Evolutionary conservation across 768 basidiomycete genomes (phyloP).

Genomic region (Paxillus involutus): DNA sequence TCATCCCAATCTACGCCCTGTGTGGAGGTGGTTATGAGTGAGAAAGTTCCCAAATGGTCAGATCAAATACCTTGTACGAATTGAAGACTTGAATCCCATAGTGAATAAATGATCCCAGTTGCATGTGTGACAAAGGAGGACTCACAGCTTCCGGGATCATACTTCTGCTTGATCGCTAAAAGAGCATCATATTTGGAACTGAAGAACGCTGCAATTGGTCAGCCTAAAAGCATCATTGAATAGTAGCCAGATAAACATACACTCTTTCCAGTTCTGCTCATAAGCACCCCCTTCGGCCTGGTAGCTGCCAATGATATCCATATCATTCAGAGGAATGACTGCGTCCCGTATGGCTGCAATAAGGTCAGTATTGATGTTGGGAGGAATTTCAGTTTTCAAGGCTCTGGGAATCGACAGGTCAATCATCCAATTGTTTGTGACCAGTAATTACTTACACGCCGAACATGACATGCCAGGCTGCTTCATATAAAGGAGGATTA

Average conservation of each 20-base stretch:
- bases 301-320: constrained; percentile 22
- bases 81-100: neutral
- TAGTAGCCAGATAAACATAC: neutral
- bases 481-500: constrained; percentile 3
- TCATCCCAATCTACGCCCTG: too few species aligned
- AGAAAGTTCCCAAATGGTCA: constrained; percentile 19
- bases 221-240: neutral
- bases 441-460: neutral
- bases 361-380: neutral
- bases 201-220: constrained; percentile 1
- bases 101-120: neutral
- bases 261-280: constrained; percentile 20
- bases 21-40: too few species aligned
- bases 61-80: neutral
- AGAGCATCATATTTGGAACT: constrained; percentile 2
- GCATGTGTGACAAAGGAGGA: neutral
- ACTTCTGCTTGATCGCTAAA: constrained; percentile 4
- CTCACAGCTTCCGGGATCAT: constrained; percentile 8
- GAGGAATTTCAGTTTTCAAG: constrained; percentile 14
- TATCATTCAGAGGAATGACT: constrained; percentile 7
- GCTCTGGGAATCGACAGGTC: neutral
- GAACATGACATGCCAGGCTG: constrained; percentile 1
- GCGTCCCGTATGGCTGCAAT: constrained; percentile 7
- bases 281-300: constrained; percentile 21
- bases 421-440: neutral